Evolutionary conservation across 1,284 basidiomycete species (phyloP).

Genomic region (Austroboletus olivaceoglutinosus): DNA sequence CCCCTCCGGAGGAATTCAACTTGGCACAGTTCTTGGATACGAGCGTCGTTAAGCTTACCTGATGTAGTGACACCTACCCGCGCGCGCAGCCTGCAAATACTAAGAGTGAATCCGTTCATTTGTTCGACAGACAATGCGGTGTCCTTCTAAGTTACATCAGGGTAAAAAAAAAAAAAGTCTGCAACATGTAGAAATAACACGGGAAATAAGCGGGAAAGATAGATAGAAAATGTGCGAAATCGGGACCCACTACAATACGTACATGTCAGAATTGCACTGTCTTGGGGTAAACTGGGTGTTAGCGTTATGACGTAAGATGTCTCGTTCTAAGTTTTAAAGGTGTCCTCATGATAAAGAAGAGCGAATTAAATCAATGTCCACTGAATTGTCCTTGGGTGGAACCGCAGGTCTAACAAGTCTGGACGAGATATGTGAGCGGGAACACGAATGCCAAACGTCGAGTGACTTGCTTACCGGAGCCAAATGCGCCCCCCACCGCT

Average conservation of each 20-base stretch:
- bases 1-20: conserved; percentile 14
- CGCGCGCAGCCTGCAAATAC: background rate
- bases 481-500: conserved; percentile 57
- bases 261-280: conserved; percentile 16
- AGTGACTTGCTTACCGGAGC: conserved; percentile 53
- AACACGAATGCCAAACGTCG: background rate
- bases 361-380: conserved; percentile 23
- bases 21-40: conserved; percentile 19
- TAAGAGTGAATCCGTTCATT: background rate
- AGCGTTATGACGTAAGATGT: conserved; percentile 8
- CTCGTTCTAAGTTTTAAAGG: conserved; percentile 20
- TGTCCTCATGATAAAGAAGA: conserved; percentile 21
- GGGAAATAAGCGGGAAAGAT: background rate
- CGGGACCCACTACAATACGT: conserved; percentile 12
- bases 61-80: conserved; percentile 10
- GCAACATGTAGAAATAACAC: conserved; percentile 17
- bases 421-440: background rate
- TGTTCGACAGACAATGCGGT: background rate
- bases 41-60: conserved; percentile 14
- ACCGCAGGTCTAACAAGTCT: conserved; percentile 25
- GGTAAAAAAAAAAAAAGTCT: conserved; percentile 10
- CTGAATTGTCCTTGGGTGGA: conserved; percentile 21
- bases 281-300: conserved; percentile 5
- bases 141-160: conserved; percentile 8
- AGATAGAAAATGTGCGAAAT: conserved; percentile 1